Base-by-base conservation (phyloP, 2,329 filamentous ascomycete genomes). In the Paecilomyces formosus region DNA sequence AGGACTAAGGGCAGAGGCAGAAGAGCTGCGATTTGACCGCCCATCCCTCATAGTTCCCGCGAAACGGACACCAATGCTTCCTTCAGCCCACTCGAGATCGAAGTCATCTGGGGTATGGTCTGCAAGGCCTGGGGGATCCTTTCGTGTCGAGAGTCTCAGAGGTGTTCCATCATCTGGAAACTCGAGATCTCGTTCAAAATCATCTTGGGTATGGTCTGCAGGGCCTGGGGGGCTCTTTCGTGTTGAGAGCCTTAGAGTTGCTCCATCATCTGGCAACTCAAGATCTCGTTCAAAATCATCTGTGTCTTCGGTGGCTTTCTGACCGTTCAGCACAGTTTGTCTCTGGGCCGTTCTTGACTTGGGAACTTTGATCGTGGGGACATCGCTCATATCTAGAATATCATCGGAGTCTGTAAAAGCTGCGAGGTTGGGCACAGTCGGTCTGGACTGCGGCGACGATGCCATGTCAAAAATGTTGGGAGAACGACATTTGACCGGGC, bases 51-150 rank as follows among this genome's bases (percentile, higher is more conserved):
- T 84, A 13, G 91, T 96, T 52, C 93, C 93, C 45, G 89, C 92
- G 75, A 92, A 93, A 58, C 93, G 85, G 52, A 93, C 96, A 45
- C 93, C 92, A 60, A 97, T 81, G 71, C 92, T 97, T 57, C 92
- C 92, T 75, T 97, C 94, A 56, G 89, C 90, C 89, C 93, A 96
- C 70, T 97, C 87, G 60, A 78, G 61, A 64, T 89, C 92, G 65
- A 96, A 86, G 61, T 96, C 92, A 56, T 96, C 90, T 60, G 79
- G 74, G 55, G 78, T 76, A 62, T 81, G 82, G 13, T 81, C 80
- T 3, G 87, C 84, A 2, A 85, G 86, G 67, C 83, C 85, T 21
- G 86, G 83, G 35, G 85, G 83, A 35, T 88, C 84, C 67, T 75
- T 78, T 49, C 81, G 84, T 7, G 74, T 70, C 39, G 85, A 85